Conservation (phyloP, 805 yeast genomes). For the Allodekkera sacchari region DNA sequence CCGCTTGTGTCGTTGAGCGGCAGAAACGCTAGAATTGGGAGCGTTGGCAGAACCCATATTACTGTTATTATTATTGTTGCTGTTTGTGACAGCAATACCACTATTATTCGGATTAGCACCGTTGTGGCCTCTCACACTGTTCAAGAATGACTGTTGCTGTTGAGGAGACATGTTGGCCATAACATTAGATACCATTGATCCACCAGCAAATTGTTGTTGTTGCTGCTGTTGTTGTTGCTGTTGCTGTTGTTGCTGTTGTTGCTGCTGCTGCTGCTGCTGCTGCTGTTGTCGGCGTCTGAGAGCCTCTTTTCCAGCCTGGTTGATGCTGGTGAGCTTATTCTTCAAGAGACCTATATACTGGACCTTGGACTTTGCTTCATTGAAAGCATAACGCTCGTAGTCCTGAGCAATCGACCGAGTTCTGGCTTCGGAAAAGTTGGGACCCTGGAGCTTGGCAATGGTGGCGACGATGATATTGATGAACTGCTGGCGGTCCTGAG, state of each 20-base stretch:
- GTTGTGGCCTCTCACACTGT: too few relatives aligned
- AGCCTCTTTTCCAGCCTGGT: constrained; percentile 26
- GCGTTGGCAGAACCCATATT: too few relatives aligned
- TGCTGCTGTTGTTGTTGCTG: constrained; percentile 19
- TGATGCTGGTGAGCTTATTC: constrained; percentile 28
- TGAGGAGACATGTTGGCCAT: too few relatives aligned
- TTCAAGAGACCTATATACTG: constrained; percentile 47
- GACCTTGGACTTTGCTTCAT: constrained; percentile 46
- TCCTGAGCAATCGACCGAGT: constrained; percentile 56
- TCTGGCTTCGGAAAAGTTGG: constrained; percentile 25
- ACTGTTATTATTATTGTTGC: too few relatives aligned
- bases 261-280: constrained; percentile 16
- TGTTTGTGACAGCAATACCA: too few relatives aligned
- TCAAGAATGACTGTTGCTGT: too few relatives aligned
- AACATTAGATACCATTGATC: too few relatives aligned
- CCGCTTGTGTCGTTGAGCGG: constrained; percentile 13
- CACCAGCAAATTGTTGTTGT: constrained; percentile 7
- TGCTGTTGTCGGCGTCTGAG: constrained; percentile 17
- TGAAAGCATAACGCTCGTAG: constrained; percentile 59
- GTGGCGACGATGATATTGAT: constrained; percentile 23
- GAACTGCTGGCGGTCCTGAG: constrained; percentile 25
- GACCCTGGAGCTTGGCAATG: constrained; percentile 26
- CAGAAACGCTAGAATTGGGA: too few relatives aligned
- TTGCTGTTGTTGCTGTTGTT: constrained; percentile 18
- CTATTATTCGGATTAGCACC: too few relatives aligned